phyloP scores from a whole-genome alignment of 352 stramenopile species.

The Phytophthora citrophthora region DNA sequence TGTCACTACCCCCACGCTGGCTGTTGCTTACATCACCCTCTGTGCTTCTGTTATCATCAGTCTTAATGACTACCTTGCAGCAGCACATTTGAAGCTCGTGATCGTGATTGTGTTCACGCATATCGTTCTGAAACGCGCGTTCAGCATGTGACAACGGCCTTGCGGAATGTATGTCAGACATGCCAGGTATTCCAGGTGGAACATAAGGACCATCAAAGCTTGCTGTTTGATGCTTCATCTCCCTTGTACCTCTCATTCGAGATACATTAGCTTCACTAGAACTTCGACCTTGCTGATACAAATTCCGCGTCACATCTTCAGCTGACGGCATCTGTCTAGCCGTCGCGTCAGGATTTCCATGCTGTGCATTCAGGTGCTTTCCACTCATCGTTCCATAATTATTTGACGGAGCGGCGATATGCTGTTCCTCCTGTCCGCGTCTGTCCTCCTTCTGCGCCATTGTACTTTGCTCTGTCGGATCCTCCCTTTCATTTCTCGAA shows the following conservation, averaged over 20 bases:
- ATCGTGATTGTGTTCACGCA: slow-evolving; percentile 18
- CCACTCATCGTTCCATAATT: slow-evolving; percentile 34
- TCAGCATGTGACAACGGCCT: slow-evolving; percentile 13
- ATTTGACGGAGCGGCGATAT: slow-evolving; percentile 7
- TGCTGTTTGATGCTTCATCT: slow-evolving; percentile 8
- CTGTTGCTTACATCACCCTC: slow-evolving; percentile 3
- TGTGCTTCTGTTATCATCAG: slow-evolving; percentile 1
- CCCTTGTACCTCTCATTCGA: not conserved
- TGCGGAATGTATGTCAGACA: slow-evolving; percentile 14
- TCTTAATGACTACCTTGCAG: slow-evolving; percentile 46
- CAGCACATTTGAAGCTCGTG: slow-evolving; percentile 47
- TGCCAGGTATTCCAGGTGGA: slow-evolving; percentile 11
- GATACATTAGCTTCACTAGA: slow-evolving; percentile 24
- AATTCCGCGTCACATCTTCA: slow-evolving; percentile 32
- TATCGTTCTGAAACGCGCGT: slow-evolving; percentile 29
- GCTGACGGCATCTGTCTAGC: slow-evolving; percentile 22
- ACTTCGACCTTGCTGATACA: slow-evolving; percentile 25
- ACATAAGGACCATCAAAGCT: slow-evolving; percentile 27
- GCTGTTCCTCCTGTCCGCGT: slow-evolving; percentile 7
- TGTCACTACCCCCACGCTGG: slow-evolving; percentile 4
- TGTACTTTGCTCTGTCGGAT: slow-evolving; percentile 6
- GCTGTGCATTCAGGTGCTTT: slow-evolving; percentile 7
- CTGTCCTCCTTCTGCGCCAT: not conserved
- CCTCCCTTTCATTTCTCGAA: slow-evolving; percentile 9
- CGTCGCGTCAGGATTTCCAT: not conserved